These are phyloP conservation scores for Arachis hypogaea DNA, from an alignment of 306 rosid species.

Conservation along the genomic window DNA sequence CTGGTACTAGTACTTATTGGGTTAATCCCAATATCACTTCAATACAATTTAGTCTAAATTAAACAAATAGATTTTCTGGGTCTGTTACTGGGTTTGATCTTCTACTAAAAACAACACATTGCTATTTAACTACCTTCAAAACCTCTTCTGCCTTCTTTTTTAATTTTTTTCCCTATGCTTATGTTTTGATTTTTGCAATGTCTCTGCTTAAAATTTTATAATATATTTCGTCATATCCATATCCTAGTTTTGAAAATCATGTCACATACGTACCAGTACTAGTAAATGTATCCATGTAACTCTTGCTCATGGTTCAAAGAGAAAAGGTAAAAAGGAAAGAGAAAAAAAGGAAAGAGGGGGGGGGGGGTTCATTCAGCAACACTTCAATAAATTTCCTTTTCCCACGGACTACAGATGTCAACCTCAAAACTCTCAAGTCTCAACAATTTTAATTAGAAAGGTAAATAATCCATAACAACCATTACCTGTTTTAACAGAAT, in stretches of 20 bases:
- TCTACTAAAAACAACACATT: not conserved
- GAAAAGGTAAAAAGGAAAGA: not conserved
- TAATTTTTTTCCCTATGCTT: not conserved
- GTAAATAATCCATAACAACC: not conserved
- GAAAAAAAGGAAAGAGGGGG: not conserved
- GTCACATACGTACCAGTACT: not conserved
- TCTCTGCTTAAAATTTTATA: no score
- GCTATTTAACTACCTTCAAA: not conserved
- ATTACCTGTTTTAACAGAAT: slow-evolving; percentile 80
- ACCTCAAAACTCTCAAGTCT: slow-evolving; percentile 11
- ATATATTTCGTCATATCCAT: no score
- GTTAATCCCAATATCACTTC: not conserved
- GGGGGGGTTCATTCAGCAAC: slow-evolving; percentile 1
- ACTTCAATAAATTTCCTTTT: slow-evolving; percentile 13
- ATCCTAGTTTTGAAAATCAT: not conserved
- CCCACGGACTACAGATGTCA: slow-evolving; percentile 14
- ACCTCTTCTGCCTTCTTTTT: not conserved
- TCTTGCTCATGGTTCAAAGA: not conserved
- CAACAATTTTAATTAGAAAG: not conserved
- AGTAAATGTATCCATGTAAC: slow-evolving; percentile 1
- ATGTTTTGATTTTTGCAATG: not conserved
- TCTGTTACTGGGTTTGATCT: not conserved
- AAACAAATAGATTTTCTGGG: not conserved
- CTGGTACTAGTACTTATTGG: not conserved
- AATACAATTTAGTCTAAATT: not conserved